Base-by-base conservation (phyloP, 805 yeast genomes). In the Kluyveromyces lactis region DNA sequence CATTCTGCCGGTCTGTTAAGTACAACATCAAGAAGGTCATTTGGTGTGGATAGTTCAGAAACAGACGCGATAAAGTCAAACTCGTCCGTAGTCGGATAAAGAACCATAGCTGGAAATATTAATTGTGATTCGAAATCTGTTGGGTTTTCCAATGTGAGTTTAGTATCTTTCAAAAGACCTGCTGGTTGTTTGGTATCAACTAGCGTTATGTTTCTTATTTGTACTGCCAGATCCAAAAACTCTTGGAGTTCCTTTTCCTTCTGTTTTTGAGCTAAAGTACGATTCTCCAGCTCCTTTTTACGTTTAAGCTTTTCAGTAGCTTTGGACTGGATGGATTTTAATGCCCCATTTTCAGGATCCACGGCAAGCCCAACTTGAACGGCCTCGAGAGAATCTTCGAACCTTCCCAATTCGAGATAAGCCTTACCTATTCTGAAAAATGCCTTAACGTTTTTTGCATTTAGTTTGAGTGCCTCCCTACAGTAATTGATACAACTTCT, bases 401-500 rank as follows among this genome's bases (percentile, higher is more conserved):
- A 71, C 48, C 74, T 74, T 19, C 74, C 82, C 4, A 92, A 68
- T 0, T 74, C 72, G 40, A 77, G 67, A 46, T 84, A 84, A 0
- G 97, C 95, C 54, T 73, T 81, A 0, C 86, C 90, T 36, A 94
- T 78, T 49, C 97, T 70, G 60, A 68, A 92, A 53, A 83, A 75
- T 0, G 97, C 97, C 63, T 92, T 92, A 35, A 81, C 67, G 53
- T 81, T 86, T 43, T 66, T 69, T 2, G 85, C 82, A 50, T 86
- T 86, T 2, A 73, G 51, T 36, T 64, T 56, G 45, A 92, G 63
- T 4, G 86, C 86, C 36, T 69, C 71, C 48, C 79, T 79, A 57
- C 95, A 85, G 58, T 90, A 97, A 46, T 81, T 83, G 47, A 92
- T 80, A 55, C 95, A 85, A 40, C 77, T 68, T 63, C 97, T 74